These are phyloP conservation scores for Trichosporon inkin DNA, from an alignment of 1,284 basidiomycete species.

Conservation along the genomic window DNA sequence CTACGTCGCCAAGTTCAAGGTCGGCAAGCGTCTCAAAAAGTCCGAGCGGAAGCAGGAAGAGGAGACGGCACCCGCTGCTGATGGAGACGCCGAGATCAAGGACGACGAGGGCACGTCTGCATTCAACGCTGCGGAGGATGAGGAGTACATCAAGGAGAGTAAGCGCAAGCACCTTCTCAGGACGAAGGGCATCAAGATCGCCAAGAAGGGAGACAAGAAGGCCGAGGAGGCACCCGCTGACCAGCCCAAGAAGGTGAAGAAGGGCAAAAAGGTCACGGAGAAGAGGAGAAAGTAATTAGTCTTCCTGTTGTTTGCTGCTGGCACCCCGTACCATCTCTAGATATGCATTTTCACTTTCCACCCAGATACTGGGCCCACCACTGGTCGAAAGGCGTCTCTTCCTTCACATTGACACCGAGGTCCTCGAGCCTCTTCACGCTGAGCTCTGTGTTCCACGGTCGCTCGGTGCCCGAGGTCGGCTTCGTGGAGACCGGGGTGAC, in stretches of 20 bases:
- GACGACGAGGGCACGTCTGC: slow-evolving; percentile 23
- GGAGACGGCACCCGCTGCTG: slow-evolving; percentile 34
- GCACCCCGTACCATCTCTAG: slow-evolving; percentile 9
- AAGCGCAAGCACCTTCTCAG: slow-evolving; percentile 51
- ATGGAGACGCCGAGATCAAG: slow-evolving; percentile 9
- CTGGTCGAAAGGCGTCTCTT: slow-evolving; percentile 34
- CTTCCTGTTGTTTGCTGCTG: neutral
- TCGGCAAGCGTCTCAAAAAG: slow-evolving; percentile 68
- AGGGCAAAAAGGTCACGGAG: slow-evolving; percentile 41
- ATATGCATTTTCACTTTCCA: slow-evolving; percentile 1
- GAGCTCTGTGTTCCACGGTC: slow-evolving; percentile 49
- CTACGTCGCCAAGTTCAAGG: slow-evolving; percentile 97
- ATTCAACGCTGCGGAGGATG: slow-evolving; percentile 50
- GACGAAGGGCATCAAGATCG: slow-evolving; percentile 53
- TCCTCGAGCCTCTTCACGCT: slow-evolving; percentile 35
- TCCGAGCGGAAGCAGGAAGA: slow-evolving; percentile 50
- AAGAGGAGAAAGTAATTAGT: slow-evolving; percentile 23
- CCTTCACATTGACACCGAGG: slow-evolving; percentile 38
- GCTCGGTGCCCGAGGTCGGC: slow-evolving; percentile 35
- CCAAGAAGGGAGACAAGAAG: slow-evolving; percentile 16
- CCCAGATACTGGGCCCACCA: slow-evolving; percentile 43
- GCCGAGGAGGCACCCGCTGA: neutral
- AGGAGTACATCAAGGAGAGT: slow-evolving; percentile 48
- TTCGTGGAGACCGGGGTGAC: slow-evolving; percentile 36
- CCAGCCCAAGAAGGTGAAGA: slow-evolving; percentile 34